Percentiles rank a stretch among this genome's conserved stretches.
These are phyloP conservation scores for Vaccinium darrowii DNA, from an alignment of 148 eudicot species.

Conservation along the genomic window DNA sequence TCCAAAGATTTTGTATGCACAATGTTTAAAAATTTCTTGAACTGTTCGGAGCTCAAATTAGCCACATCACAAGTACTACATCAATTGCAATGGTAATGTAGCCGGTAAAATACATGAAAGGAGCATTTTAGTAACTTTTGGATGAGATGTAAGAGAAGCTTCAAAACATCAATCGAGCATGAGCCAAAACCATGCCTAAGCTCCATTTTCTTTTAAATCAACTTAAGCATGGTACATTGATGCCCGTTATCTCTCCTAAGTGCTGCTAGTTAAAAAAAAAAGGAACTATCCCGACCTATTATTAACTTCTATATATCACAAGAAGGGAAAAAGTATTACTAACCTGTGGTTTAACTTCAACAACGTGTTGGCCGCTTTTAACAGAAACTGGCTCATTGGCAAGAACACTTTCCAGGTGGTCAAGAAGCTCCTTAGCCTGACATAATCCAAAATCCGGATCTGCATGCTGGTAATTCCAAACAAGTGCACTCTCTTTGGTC, in stretches of 20 bases:
- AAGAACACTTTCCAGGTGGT: conserved; percentile 75
- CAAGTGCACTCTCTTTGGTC: conserved; percentile 62
- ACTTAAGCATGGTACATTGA: not conserved
- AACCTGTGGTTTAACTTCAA: conserved; percentile 85
- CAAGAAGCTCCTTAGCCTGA: conserved; percentile 74
- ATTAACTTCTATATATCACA: not conserved
- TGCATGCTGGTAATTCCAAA: conserved; percentile 65
- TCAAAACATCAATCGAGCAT: not conserved
- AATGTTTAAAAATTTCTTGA: not conserved
- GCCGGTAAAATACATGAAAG: not conserved
- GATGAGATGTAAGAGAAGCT: not conserved
- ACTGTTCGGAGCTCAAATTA: not conserved
- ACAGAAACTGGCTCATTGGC: conserved; percentile 79
- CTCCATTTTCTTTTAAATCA: not conserved
- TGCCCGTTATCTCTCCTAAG: not conserved
- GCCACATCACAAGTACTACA: not conserved
- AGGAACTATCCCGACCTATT: not conserved
- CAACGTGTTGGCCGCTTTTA: conserved; percentile 67
- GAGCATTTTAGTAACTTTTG: not conserved
- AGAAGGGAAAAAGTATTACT: conserved; percentile 15
- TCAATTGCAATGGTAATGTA: not conserved
- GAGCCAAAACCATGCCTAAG: not conserved
- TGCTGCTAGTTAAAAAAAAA: not conserved
- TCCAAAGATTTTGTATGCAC: not conserved
- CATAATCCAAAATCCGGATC: conserved; percentile 73